A percentile compares a stretch with the other conserved stretches of the same genome.
phyloP scores from a whole-genome alignment of 257 asterid genomes.

The Capsicum baccatum region DNA sequence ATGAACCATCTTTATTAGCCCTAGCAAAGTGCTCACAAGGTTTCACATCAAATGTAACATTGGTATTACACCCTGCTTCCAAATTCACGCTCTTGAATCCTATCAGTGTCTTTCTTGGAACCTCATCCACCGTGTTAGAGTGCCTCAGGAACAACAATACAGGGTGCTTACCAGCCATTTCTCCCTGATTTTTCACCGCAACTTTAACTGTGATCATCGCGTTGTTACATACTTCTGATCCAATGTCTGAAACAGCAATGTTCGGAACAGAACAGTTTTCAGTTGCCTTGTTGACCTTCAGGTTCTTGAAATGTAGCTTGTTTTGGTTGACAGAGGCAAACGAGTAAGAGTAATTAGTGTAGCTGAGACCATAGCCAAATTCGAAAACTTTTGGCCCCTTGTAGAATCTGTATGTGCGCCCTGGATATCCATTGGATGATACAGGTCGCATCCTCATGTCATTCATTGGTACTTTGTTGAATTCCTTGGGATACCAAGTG shows the following conservation, averaged over 20 bases:
- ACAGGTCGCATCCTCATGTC: constrained; percentile 78
- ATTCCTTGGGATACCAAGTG: constrained; percentile 73
- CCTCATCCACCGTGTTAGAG: constrained; percentile 34
- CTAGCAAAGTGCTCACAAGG: constrained; percentile 61
- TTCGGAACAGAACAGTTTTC: constrained; percentile 19
- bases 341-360: constrained; percentile 52
- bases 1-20: constrained; percentile 50
- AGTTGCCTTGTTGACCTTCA: background rate
- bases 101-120: constrained; percentile 51
- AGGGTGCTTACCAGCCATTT: constrained; percentile 58
- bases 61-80: constrained; percentile 41
- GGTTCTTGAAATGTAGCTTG: constrained; percentile 37
- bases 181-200: constrained; percentile 50
- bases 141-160: constrained; percentile 46
- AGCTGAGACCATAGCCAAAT: constrained; percentile 74
- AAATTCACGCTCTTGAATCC: constrained; percentile 56
- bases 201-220: constrained; percentile 44
- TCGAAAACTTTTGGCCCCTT: constrained; percentile 60
- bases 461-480: constrained; percentile 61
- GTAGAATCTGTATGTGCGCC: constrained; percentile 75
- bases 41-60: constrained; percentile 42
- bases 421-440: constrained; percentile 63
- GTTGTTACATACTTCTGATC: constrained; percentile 38
- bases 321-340: constrained; percentile 42
- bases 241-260: constrained; percentile 46